A percentile compares a stretch with the other conserved stretches of the same genome.
These are phyloP conservation scores for Fusarium proliferatum DNA, from an alignment of 2,329 filamentous ascomycete species.

Conservation along the genomic window DNA sequence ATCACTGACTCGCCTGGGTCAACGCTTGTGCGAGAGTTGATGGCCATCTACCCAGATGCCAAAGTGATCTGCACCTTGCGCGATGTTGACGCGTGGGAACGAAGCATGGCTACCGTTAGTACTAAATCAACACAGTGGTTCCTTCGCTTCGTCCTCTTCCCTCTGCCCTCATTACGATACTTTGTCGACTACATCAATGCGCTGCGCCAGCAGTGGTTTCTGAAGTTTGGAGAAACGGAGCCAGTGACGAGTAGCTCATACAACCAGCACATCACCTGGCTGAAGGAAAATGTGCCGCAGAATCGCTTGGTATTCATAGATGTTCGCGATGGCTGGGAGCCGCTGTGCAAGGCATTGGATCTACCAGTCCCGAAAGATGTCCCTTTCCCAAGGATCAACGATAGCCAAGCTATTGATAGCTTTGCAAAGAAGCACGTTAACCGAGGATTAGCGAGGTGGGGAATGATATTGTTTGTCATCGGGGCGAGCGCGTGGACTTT, in stretches of 20 bases:
- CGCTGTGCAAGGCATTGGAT: neutral
- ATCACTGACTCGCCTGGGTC: neutral
- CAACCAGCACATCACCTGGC: neutral
- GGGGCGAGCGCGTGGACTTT: neutral
- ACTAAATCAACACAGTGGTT: neutral
- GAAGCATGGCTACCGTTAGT: neutral
- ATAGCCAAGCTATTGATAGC: neutral
- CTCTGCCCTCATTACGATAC: neutral
- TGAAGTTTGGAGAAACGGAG: neutral
- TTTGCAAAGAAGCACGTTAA: neutral
- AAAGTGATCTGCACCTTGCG: neutral
- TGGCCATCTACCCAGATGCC: neutral
- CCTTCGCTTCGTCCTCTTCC: neutral
- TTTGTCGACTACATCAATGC: neutral
- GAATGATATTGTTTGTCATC: accelerated
- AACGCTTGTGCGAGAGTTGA: neutral
- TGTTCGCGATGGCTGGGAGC: neutral
- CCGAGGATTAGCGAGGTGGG: neutral
- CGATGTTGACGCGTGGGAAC: neutral
- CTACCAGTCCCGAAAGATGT: neutral
- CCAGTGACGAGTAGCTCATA: neutral
- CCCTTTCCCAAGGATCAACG: neutral
- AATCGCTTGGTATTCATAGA: neutral
- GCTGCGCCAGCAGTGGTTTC: neutral
- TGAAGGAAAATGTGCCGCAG: neutral